Evolutionary conservation across 75 land plant species (phyloP), one percentile per base, ranked within the genome.

Genomic region (Gnetum montanum): DNA sequence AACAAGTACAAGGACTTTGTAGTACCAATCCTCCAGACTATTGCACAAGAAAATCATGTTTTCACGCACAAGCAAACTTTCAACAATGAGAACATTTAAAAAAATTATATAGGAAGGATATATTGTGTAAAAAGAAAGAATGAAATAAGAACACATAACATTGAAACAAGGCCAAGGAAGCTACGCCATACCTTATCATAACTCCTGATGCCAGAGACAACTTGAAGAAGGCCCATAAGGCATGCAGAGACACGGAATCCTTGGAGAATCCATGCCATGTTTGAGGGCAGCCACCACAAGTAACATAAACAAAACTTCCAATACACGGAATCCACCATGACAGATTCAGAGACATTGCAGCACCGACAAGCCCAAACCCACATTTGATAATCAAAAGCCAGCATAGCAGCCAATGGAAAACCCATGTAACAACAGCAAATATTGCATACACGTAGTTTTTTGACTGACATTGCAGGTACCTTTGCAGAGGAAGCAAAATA

Each of bases 201-300:
- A 86, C 57, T 1, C 80, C 81, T 18, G 94, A 85, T 18, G 94
- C 86, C 25, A 79, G 47, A 2, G 94, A 84, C 35, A 88, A 73
- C 61, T 73, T 85, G 34, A 85, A 31, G 60, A 85, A 85, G 0
- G 57, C 47, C 57, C 68, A 59, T n/a, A n/a, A n/a, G n/a, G n/a
- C n/a, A n/a, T n/a, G n/a, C 43, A 41, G 7, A 85, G 58, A 27
- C 67, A 80, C 24, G 59, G 3, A 58, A 81, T 60, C 52, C 46
- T 37, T 22, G 0, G 82, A 78, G 31, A 78, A 66, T 6, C 82
- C 82, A 26, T 38, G 65, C 82, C 82, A 78, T 24, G 70, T 52
- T 28, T 31, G 31, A 6, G 71, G 66, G 34, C 80, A 77, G 13
- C 80, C 60, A 1, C 80, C 80, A 4, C 35, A 75, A 24, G 61